These are phyloP conservation scores for Hymenoscyphus albidus DNA, from an alignment of 2,329 filamentous ascomycete genomes.

Conservation along the genomic window DNA sequence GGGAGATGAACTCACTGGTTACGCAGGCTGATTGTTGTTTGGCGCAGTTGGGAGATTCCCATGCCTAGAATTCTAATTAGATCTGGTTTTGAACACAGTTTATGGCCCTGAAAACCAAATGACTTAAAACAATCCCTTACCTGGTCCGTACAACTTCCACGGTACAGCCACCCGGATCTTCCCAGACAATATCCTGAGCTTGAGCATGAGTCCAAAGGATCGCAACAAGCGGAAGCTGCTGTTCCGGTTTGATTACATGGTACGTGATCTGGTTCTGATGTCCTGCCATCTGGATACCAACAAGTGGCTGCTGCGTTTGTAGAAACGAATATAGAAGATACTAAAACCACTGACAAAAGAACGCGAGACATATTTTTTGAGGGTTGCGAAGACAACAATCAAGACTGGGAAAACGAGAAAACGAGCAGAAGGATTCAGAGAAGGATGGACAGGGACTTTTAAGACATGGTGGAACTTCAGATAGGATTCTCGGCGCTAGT, in stretches of 20 bases:
- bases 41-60: slow-evolving; percentile 20
- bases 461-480: background rate
- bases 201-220: slow-evolving; percentile 21
- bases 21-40: slow-evolving; percentile 16
- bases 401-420: slow-evolving; percentile 1
- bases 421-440: background rate
- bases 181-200: slow-evolving; percentile 20
- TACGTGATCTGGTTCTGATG: slow-evolving; percentile 15
- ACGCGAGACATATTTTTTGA: slow-evolving; percentile 1
- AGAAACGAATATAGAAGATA: slow-evolving; percentile 4
- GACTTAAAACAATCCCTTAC: background rate
- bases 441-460: background rate
- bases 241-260: slow-evolving; percentile 22
- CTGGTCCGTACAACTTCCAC: slow-evolving; percentile 21
- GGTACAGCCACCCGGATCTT: slow-evolving; percentile 19
- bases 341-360: background rate
- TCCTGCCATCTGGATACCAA: slow-evolving; percentile 20
- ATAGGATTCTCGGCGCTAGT: background rate
- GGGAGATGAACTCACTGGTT: slow-evolving; percentile 12
- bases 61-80: background rate
- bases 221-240: slow-evolving; percentile 19
- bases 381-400: background rate
- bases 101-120: background rate
- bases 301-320: slow-evolving; percentile 14
- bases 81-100: background rate